These are phyloP conservation scores for Paramarasmius palmivorus DNA, from an alignment of 1,284 basidiomycete species.

Conservation along the genomic window DNA sequence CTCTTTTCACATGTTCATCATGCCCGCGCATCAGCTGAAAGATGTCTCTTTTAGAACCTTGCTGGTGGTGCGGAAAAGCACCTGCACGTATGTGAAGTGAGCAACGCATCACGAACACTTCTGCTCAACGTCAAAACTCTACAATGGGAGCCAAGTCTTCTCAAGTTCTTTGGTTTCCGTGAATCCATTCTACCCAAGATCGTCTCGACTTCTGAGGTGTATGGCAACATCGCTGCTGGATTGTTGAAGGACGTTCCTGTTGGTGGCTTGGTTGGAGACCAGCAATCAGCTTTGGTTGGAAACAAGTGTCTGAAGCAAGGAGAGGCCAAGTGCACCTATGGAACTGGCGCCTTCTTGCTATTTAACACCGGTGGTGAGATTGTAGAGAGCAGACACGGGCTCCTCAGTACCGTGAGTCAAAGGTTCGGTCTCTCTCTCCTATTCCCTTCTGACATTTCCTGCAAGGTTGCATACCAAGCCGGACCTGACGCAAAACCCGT, in stretches of 20 bases:
- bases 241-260: constrained; percentile 80
- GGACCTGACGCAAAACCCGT: constrained; percentile 78
- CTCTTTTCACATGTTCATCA: constrained; percentile 2
- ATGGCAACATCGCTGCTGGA: constrained; percentile 75
- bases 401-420: constrained; percentile 79
- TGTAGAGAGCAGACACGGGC: constrained; percentile 83
- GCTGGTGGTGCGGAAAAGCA: constrained; percentile 71
- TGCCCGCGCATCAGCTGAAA: constrained; percentile 7
- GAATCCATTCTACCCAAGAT: constrained; percentile 82
- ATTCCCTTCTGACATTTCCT: not conserved
- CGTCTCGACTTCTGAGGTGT: constrained; percentile 91
- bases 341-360: constrained; percentile 94
- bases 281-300: constrained; percentile 94
- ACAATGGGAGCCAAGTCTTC: constrained; percentile 81
- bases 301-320: constrained; percentile 90
- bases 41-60: constrained; percentile 76
- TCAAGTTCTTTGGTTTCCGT: constrained; percentile 88
- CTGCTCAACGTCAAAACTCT: constrained; percentile 85
- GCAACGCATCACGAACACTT: constrained; percentile 95
- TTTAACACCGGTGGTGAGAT: constrained; percentile 92
- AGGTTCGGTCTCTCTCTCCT: not conserved
- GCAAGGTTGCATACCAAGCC: constrained; percentile 88
- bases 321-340: constrained; percentile 94
- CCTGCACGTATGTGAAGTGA: constrained; percentile 93
- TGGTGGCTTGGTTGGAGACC: constrained; percentile 93